These are phyloP conservation scores for Ophiostoma ulmi DNA, from an alignment of 2,329 filamentous ascomycete genomes.

Conservation along the genomic window DNA sequence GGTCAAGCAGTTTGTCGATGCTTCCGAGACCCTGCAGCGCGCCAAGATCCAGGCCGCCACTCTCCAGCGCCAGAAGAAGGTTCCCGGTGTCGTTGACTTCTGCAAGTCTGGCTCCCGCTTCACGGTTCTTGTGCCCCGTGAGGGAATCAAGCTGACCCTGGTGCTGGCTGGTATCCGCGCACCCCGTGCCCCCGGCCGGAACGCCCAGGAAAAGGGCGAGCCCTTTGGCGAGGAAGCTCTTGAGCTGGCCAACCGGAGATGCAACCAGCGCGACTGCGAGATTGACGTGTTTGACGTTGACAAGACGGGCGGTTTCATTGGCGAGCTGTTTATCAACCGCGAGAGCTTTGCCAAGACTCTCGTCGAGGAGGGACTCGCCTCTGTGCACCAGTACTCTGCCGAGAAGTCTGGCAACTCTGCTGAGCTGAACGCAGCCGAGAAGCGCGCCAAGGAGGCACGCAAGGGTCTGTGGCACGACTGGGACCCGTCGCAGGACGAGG, in stretches of 20 bases:
- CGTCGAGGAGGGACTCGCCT: conserved; percentile 88
- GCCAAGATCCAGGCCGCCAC: conserved; percentile 89
- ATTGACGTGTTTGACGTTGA: conserved; percentile 92
- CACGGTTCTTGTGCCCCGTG: conserved; percentile 82
- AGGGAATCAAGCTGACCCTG: conserved; percentile 90
- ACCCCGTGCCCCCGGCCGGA: conserved; percentile 73
- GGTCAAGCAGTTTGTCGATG: conserved; percentile 72
- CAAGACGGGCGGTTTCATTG: conserved; percentile 96
- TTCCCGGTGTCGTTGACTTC: conserved; percentile 91
- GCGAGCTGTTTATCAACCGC: conserved; percentile 84
- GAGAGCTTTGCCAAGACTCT: conserved; percentile 93
- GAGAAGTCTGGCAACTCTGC: conserved; percentile 87
- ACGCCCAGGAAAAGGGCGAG: conserved; percentile 74
- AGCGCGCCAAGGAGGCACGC: conserved; percentile 78
- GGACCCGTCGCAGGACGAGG: conserved; percentile 80
- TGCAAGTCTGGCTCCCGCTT: conserved; percentile 97
- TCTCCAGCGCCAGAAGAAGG: conserved; percentile 83
- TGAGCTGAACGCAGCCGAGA: conserved; percentile 82
- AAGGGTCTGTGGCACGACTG: conserved; percentile 93
- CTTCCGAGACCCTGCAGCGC: conserved; percentile 88
- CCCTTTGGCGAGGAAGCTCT: conserved; percentile 93
- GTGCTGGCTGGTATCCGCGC: conserved; percentile 90
- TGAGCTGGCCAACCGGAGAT: conserved; percentile 81
- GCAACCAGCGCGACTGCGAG: conserved; percentile 91
- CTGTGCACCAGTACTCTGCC: conserved; percentile 89